Conservation (phyloP, 2,329 filamentous ascomycete genomes). For the Anthostomella pinea region DNA sequence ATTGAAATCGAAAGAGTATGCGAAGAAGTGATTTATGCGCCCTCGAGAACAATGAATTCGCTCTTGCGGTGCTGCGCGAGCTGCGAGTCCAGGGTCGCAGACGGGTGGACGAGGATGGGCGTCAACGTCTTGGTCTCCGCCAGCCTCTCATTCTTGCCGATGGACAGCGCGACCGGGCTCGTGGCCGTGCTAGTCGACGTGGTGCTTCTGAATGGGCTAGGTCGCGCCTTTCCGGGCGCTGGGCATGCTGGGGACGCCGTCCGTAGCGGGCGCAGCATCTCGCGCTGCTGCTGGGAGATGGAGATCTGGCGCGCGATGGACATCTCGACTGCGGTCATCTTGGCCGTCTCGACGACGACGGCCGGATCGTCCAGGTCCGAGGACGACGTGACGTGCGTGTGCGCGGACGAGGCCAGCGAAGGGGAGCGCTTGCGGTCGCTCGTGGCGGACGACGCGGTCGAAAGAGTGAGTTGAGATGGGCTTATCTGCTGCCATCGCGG, state of each 20-base stretch:
- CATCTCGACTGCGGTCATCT: conserved; percentile 57
- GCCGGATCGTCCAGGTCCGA: conserved; percentile 40
- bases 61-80: conserved; percentile 47
- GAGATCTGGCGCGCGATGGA: conserved; percentile 69
- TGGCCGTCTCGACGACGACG: conserved; percentile 15
- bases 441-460: conserved; percentile 24
- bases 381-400: conserved; percentile 32
- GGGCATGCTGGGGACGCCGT: conserved; percentile 21
- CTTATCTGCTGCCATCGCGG: conserved; percentile 49
- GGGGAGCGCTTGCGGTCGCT: conserved; percentile 32
- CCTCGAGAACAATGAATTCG: conserved; percentile 52
- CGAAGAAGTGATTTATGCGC: too few relatives aligned
- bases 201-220: too few relatives aligned
- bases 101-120: conserved; percentile 44
- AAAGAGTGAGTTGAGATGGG: conserved; percentile 34
- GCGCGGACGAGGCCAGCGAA: conserved; percentile 30
- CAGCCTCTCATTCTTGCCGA: conserved; percentile 34
- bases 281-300: conserved; percentile 59
- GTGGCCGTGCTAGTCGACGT: too few relatives aligned
- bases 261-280: conserved; percentile 54
- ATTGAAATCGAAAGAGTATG: too few relatives aligned
- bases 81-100: conserved; percentile 31
- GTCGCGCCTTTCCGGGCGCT: too few relatives aligned
- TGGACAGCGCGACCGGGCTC: conserved; percentile 19
- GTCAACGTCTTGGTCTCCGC: conserved; percentile 42